These are phyloP conservation scores for Eucalyptus coolabah DNA, from an alignment of 345 rosid species.

Conservation along the genomic window DNA sequence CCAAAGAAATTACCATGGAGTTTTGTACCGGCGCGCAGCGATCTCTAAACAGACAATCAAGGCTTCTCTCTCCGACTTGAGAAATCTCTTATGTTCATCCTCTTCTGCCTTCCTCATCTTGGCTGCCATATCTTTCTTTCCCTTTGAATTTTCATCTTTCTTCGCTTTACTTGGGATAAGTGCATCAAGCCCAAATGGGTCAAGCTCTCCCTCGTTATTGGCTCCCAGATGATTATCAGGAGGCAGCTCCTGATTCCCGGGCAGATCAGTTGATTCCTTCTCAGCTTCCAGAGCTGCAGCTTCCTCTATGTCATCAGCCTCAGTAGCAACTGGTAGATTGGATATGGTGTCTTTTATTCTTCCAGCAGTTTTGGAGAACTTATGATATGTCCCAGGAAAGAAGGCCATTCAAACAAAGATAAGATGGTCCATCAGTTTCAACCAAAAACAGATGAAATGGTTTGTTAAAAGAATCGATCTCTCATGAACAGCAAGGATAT, in stretches of 20 bases:
- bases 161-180: slow-evolving; percentile 39
- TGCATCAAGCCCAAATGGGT: slow-evolving; percentile 92
- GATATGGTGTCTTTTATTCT: slow-evolving; percentile 52
- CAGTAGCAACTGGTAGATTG: slow-evolving; percentile 60
- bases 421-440: not conserved
- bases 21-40: slow-evolving; percentile 81
- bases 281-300: slow-evolving; percentile 53
- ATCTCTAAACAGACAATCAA: slow-evolving; percentile 78
- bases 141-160: slow-evolving; percentile 50
- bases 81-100: slow-evolving; percentile 51
- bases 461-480: not conserved
- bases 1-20: slow-evolving; percentile 45
- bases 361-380: slow-evolving; percentile 81
- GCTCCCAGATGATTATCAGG: slow-evolving; percentile 17
- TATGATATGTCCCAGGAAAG: not conserved
- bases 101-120: slow-evolving; percentile 36
- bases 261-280: slow-evolving; percentile 10
- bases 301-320: slow-evolving; percentile 71
- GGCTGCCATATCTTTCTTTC: slow-evolving; percentile 28
- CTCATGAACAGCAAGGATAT: not conserved
- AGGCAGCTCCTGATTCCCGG: slow-evolving; percentile 8
- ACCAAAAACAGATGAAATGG: not conserved
- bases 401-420: not conserved
- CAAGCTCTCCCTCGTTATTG: slow-evolving; percentile 38
- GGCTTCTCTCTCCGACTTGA: slow-evolving; percentile 73